phyloP scores from a whole-genome alignment of 352 stramenopile genomes.

The Pythium pectinolyticum region DNA sequence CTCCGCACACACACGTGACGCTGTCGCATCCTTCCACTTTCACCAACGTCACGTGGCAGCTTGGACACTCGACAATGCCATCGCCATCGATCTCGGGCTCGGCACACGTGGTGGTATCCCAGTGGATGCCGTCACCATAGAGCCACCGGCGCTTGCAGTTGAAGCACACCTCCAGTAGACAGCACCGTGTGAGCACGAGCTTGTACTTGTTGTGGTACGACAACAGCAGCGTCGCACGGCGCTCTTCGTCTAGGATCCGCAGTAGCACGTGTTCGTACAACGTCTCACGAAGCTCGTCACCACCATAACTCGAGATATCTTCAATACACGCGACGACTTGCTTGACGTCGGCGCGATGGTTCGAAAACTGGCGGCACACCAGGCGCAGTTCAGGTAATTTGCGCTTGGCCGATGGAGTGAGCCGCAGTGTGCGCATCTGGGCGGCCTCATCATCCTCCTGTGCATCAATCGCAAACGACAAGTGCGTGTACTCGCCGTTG shows the following conservation, averaged over 20 bases:
- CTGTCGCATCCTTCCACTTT: constrained; percentile 48
- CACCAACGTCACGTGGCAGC: constrained; percentile 45
- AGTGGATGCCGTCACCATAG: constrained; percentile 22
- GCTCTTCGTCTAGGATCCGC: constrained; percentile 41
- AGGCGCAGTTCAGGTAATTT: constrained; percentile 16
- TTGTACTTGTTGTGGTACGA: constrained; percentile 33
- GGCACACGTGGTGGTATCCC: constrained; percentile 20
- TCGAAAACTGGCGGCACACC: constrained; percentile 19
- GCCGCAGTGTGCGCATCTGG: constrained; percentile 16
- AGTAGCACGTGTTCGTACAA: constrained; percentile 25
- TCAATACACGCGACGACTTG: constrained; percentile 17
- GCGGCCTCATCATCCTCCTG: constrained; percentile 20
- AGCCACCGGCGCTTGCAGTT: constrained; percentile 47
- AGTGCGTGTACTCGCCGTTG: constrained; percentile 28
- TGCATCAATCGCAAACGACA: constrained; percentile 21
- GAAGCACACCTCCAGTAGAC: constrained; percentile 36
- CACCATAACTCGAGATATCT: constrained; percentile 8
- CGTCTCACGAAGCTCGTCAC: constrained; percentile 25
- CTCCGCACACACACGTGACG: constrained; percentile 42
- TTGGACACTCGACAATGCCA: constrained; percentile 38
- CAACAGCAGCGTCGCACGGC: constrained; percentile 44
- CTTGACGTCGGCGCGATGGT: constrained; percentile 18
- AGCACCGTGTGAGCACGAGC: constrained; percentile 32
- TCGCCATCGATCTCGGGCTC: constrained; percentile 28
- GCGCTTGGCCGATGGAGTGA: constrained; percentile 14